These are phyloP conservation scores for Euphorbia lathyris DNA, from an alignment of 345 rosid species.

Conservation along the genomic window DNA sequence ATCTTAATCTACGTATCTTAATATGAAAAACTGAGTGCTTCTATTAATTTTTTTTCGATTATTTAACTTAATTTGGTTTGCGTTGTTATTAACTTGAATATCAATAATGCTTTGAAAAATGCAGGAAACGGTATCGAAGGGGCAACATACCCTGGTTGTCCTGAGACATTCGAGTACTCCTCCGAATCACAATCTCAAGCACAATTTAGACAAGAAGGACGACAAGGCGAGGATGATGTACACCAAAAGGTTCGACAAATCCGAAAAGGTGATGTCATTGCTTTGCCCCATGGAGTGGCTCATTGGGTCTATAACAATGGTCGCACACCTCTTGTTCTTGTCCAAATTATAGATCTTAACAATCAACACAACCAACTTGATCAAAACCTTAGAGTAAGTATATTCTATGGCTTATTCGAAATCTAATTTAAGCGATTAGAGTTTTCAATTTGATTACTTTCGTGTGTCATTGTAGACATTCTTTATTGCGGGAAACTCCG, in stretches of 20 bases:
- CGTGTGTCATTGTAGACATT: background rate
- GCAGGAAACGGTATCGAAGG: background rate
- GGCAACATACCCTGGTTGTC: background rate
- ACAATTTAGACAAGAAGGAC: background rate
- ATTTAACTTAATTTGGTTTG: too few relatives aligned
- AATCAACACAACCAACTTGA: background rate
- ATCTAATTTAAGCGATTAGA: too few relatives aligned
- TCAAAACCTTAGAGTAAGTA: background rate
- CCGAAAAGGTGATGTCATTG: background rate
- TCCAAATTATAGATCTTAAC: background rate
- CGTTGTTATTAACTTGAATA: too few relatives aligned
- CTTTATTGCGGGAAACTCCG: background rate
- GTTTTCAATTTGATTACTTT: too few relatives aligned
- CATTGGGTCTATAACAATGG: constrained; percentile 1
- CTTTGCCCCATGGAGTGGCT: constrained; percentile 1
- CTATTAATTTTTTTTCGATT: too few relatives aligned
- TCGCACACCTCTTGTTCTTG: background rate
- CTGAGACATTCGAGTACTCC: background rate
- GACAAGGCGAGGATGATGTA: background rate
- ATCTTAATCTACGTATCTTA: too few relatives aligned
- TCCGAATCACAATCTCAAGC: background rate
- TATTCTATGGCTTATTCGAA: too few relatives aligned
- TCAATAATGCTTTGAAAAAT: too few relatives aligned
- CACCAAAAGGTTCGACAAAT: background rate
- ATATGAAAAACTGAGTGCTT: too few relatives aligned